Base-by-base conservation (phyloP, 257 asterid species). In the Solanum lignicaule region DNA sequence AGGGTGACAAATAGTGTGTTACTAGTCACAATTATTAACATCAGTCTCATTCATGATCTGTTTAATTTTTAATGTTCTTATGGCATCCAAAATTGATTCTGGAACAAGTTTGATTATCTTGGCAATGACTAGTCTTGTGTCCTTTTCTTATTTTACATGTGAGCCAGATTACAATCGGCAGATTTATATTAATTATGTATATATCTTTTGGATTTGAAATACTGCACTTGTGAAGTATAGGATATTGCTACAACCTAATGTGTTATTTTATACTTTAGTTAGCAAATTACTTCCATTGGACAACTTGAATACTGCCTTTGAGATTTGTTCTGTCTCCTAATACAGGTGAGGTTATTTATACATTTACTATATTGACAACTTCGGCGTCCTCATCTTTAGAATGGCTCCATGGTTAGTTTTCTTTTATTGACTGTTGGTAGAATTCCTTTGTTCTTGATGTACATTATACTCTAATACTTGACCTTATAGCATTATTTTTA, bases 331-430 rank as follows among this genome's bases (percentile, higher is more conserved):
- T 13, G n/a, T 69, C 84, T 88, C 76, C 83, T 43, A 73, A 27
- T 90, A 92, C 98, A 97, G 99, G 98, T 83, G 98, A 95, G 78
- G 82, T 92, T 88, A 87, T 93, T 29, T 92, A 94, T 88, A 93
- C 99, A 87, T 97, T 97, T 93, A 97, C 99, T 43, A 94, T 97
- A 35, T 38, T 95, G 92, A 97, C 99, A 65, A 95, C 99, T 38
- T 91, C 96, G 9, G 91, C 98, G 21, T 95, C 98, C 2, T 92
- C 98, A 83, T 81, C 97, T 78, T 93, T 97, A 91, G 92, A 89
- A 87, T 97, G 99, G 99, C 98, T 95, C 60, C 99, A 95, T 90
- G 99, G 99, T 97, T 88, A 84, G 95, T 89, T 46, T 85, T 82
- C 62, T 66, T 55, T 84, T 68, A 43, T 39, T 85, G 36, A 41